phyloP scores from a whole-genome alignment of 1,284 basidiomycete genomes.

The Cutaneotrichosporon arboriforme region DNA sequence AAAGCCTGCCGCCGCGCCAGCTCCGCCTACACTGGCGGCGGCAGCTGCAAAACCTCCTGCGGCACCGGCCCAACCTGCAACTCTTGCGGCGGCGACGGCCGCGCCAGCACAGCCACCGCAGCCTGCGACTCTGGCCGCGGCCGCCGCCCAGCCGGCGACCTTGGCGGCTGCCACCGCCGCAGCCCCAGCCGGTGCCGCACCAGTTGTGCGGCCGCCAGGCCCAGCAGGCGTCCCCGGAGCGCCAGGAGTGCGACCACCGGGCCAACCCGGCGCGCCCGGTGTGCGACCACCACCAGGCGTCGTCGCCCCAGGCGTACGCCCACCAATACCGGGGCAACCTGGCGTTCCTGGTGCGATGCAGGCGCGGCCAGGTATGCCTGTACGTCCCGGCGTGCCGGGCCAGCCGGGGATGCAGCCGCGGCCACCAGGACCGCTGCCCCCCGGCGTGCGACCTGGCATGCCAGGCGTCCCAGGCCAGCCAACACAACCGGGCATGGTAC shows the following conservation, averaged over 20 bases:
- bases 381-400: constrained; percentile 1
- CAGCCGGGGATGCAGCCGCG: constrained; percentile 1
- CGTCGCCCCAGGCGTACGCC: neutral
- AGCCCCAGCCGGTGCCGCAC: constrained; percentile 2
- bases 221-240: neutral
- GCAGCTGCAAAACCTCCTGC: constrained; percentile 10
- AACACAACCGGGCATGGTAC: neutral
- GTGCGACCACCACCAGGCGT: neutral
- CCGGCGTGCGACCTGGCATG: constrained; percentile 2
- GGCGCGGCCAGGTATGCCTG: neutral
- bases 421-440: constrained; percentile 1
- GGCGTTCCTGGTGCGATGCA: neutral
- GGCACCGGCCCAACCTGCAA: constrained; percentile 1
- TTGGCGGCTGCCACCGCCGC: neutral
- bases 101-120: neutral
- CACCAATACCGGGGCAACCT: neutral
- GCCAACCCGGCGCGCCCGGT: neutral
- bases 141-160: neutral
- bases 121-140: constrained; percentile 5
- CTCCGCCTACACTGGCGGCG: constrained; percentile 13
- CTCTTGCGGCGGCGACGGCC: constrained; percentile 1
- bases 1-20: constrained; percentile 6
- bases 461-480: neutral
- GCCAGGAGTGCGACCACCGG: neutral
- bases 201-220: neutral